Base-by-base conservation (phyloP, 2,329 filamentous ascomycete species). In the Leptosphaerulina australis region DNA sequence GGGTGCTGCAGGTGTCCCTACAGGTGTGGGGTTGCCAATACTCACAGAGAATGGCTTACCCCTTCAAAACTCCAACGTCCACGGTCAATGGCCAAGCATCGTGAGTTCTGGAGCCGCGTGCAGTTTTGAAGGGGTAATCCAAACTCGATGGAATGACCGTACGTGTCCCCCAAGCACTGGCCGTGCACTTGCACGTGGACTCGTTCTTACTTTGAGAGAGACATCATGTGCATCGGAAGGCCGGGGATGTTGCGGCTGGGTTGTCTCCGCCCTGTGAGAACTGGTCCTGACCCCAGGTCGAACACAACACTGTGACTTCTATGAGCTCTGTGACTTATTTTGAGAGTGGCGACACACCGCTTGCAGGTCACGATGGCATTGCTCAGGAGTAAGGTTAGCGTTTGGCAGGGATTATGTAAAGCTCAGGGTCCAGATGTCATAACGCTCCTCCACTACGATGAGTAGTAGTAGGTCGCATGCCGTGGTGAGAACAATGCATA, bases 141-240 rank as follows among this genome's bases (percentile, higher is more conserved):
- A 21, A 34, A 31, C 35, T 11, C 35, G 12, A 35, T 40, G 22
- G 45, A 45, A 48, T 56, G 53, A 60, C 59, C 55, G 51, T 59
- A 66, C 66, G 66, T 67, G 66, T 58, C 63, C 39, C 37, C 39
- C 46, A 55, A 31, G 56, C 52, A 66, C 51, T 68, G 66, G 63
- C 30, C 44, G 37, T 49, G 46, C 43, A 12, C 36, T 43, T 51
- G 62, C 68, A 68, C 66, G 68, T 71, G 67, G 49, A 15, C 37
- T 11, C 2, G 8, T 24, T 22, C 36, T 31, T n/a, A 29, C 29
- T 25, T 28, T 9, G n/a, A 43, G 44, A 45, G 49, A 22, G 39
- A 51, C 56, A 56, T 62, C 56, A 58, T 45, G 45, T 55, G 17
- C 33, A 11, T 35, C 18, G 33, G 33, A 35, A n/a, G 14, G 10